Evolutionary conservation across 2,329 filamentous ascomycete species (phyloP), one percentile per base, ranked within the genome.

Genomic region (Coleophoma crateriformis): DNA sequence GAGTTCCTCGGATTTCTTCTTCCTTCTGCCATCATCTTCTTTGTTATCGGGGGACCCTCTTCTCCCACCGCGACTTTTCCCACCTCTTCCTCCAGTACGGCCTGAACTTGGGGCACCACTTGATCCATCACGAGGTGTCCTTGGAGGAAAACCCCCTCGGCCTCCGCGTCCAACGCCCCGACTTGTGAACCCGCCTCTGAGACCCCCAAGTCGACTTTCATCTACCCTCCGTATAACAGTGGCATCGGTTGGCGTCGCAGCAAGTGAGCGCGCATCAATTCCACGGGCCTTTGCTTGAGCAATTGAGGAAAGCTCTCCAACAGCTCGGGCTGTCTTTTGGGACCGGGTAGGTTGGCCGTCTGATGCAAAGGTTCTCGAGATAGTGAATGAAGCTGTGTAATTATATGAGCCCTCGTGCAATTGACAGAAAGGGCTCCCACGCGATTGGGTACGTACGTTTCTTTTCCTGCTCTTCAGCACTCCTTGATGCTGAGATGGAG

Each of bases 1-100:
- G 48, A 8, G 45, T 47, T 4, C 15, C 15, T 44, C 40, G 63
- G 71, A 74, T 54, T 75, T 72, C 50, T 70, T 69, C 64, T 4
- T 50, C 58, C 1, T 70, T 7, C 43, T 65, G 37, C 58, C 41
- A 38, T 41, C 35, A 34, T 41, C 49, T 17, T 44, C 46, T 38
- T 44, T 37, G 40, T 34, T 39, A 70, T 1, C 67, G 68, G 3
- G 42, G 64, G 40, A 58, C 27, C 40, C 42, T 38, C 38, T 45
- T 11, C 33, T 22, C 8, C 33, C 19, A 2, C 32, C 7, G 10
- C 37, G 17, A 13, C 45, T 39, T 33, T 33, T 46, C 32, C 47
- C 44, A 37, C 50, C 49, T 45, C 42, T 43, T 12, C 40, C 49
- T 51, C 50, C 41, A 11, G 65, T 70, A 74, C 57, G 76, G 72